Percentiles rank a stretch among this genome's conserved stretches.
phyloP scores from a whole-genome alignment of 768 basidiomycete species.

The Agaricus blazei region DNA sequence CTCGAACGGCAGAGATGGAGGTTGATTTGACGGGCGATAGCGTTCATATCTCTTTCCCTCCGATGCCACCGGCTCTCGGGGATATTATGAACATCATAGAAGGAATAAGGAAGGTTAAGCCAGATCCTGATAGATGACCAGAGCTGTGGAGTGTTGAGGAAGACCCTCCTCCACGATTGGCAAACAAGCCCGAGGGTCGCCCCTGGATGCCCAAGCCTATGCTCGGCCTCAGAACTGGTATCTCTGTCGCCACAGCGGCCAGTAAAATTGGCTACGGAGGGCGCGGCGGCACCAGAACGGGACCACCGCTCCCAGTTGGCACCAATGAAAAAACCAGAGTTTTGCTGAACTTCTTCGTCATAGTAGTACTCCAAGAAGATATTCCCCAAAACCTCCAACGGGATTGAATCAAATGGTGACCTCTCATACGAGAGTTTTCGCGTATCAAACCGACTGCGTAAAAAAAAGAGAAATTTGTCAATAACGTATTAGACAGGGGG shows the following conservation, averaged over 20 bases:
- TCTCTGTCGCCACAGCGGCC: not conserved
- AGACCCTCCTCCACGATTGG: conserved; percentile 8
- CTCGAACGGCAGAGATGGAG: conserved; percentile 6
- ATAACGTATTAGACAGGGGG: not conserved
- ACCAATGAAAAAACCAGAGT: conserved; percentile 8
- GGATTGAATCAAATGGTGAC: conserved; percentile 4
- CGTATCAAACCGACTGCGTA: not conserved
- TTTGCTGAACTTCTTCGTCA: conserved; percentile 11
- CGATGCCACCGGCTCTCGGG: not conserved
- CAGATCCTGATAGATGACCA: conserved; percentile 10
- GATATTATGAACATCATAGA: conserved; percentile 1
- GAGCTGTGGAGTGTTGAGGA: conserved; percentile 4
- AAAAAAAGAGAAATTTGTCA: not conserved
- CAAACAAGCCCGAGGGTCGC: conserved; percentile 7
- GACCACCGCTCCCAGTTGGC: conserved; percentile 9
- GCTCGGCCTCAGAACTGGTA: not conserved
- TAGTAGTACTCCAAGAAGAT: conserved; percentile 12
- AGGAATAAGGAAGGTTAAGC: conserved; percentile 7
- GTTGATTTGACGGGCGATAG: conserved; percentile 3
- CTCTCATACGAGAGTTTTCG: not conserved
- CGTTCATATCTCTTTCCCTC: conserved; percentile 2
- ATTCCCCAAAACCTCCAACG: conserved; percentile 7
- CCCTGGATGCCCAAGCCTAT: conserved; percentile 7
- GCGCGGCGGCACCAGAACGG: not conserved
- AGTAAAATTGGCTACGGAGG: not conserved